Conservation (phyloP, 106 monocot genomes). For the Dendrobium officinale region DNA sequence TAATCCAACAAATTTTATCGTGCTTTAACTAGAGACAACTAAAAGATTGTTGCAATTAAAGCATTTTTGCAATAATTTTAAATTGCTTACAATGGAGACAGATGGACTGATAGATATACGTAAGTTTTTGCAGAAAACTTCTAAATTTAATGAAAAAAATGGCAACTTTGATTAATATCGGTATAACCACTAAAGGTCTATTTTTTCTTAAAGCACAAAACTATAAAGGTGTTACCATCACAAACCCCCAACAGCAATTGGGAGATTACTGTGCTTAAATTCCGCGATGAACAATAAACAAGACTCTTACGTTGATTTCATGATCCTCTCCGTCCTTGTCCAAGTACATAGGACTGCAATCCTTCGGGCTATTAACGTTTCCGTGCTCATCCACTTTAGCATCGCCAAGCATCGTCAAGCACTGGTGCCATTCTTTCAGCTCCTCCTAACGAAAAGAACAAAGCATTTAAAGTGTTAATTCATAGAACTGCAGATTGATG, state of each 20-base stretch:
- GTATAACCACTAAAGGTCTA: background rate
- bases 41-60: background rate
- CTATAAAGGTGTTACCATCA: background rate
- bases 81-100: background rate
- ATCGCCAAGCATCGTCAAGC: constrained; percentile 71
- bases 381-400: constrained; percentile 65
- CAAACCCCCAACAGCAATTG: background rate
- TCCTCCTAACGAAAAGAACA: constrained; percentile 27
- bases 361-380: constrained; percentile 33
- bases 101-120: background rate
- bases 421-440: constrained; percentile 75
- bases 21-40: background rate
- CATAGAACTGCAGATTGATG: background rate
- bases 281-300: background rate
- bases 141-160: background rate
- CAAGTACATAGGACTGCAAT: constrained; percentile 42
- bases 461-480: background rate
- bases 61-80: background rate
- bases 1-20: background rate
- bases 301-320: constrained; percentile 57
- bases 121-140: background rate
- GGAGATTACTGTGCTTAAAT: background rate
- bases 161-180: background rate
- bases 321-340: constrained; percentile 67
- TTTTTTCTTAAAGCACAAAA: background rate